Evolutionary conservation across 495 filamentous ascomycete species (phyloP).

Genomic region (Penicillium desertorum): DNA sequence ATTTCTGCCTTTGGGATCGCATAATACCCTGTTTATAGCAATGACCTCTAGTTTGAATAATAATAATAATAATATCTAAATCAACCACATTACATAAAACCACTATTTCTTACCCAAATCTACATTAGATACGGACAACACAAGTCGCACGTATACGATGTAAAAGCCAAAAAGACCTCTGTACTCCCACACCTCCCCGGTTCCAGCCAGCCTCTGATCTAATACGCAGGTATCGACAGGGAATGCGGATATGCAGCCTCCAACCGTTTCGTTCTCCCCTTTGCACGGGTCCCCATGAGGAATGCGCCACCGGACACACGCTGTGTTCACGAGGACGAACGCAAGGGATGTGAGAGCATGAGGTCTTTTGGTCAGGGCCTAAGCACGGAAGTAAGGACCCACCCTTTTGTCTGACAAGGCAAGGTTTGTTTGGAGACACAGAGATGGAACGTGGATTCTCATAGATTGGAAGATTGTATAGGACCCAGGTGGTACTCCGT

Average conservation of each 20-base stretch:
- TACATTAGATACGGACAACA: background rate
- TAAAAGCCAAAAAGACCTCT: background rate
- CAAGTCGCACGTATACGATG: background rate
- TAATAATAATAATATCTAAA: background rate
- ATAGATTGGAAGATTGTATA: background rate
- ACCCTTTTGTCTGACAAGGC: slow-evolving; percentile 15
- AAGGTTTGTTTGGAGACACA: slow-evolving; percentile 9
- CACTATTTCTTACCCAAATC: background rate
- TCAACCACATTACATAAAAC: background rate
- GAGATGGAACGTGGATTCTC: background rate
- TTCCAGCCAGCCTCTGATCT: slow-evolving; percentile 4
- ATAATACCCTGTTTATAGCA: slow-evolving; percentile 5
- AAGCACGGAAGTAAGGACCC: slow-evolving; percentile 14
- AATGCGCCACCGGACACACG: slow-evolving; percentile 15
- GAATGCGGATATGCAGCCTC: slow-evolving; percentile 1
- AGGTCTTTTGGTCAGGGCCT: background rate
- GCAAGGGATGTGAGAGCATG: slow-evolving; percentile 28
- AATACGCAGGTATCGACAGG: background rate
- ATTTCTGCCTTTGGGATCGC: background rate
- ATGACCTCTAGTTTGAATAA: background rate
- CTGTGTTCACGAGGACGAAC: slow-evolving; percentile 28
- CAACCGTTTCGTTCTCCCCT: slow-evolving; percentile 13
- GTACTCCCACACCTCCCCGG: background rate
- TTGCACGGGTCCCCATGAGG: slow-evolving; percentile 16
- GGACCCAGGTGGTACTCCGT: too few species aligned